phyloP scores from a whole-genome alignment of 2,329 filamentous ascomycete genomes.

The Fusarium musae region DNA sequence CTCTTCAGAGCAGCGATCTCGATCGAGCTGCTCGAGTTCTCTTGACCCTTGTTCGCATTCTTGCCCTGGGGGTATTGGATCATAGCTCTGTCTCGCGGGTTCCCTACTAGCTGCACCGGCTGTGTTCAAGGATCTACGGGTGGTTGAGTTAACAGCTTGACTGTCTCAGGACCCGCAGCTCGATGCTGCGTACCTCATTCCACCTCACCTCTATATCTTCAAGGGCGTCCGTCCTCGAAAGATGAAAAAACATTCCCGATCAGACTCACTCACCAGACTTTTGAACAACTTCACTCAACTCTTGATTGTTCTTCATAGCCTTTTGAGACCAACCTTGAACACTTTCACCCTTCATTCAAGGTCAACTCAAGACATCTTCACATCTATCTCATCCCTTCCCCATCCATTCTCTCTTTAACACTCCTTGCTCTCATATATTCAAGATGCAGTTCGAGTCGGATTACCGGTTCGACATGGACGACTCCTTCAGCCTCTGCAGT shows the following conservation, averaged over 20 bases:
- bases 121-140: conserved; percentile 47
- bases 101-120: conserved; percentile 44
- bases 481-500: conserved; percentile 53
- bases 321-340: conserved; percentile 30
- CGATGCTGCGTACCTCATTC: conserved; percentile 51
- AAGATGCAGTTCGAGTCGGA: conserved; percentile 55
- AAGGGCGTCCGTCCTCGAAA: conserved; percentile 50
- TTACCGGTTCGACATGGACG: conserved; percentile 54
- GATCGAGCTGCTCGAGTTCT: conserved; percentile 31
- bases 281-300: conserved; percentile 15
- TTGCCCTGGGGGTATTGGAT: conserved; percentile 39
- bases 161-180: conserved; percentile 50
- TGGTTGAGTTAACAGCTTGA: conserved; percentile 49
- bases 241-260: conserved; percentile 50
- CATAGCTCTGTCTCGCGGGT: conserved; percentile 51
- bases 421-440: conserved; percentile 21
- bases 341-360: conserved; percentile 31
- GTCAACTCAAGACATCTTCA: conserved; percentile 28
- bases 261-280: conserved; percentile 44
- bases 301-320: conserved; percentile 29
- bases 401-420: conserved; percentile 15
- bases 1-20: conserved; percentile 38
- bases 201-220: conserved; percentile 56
- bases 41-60: conserved; percentile 48
- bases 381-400: conserved; percentile 2